Base-by-base conservation (phyloP, 2,329 filamentous ascomycete species). In the Setomelanomma holmii region DNA sequence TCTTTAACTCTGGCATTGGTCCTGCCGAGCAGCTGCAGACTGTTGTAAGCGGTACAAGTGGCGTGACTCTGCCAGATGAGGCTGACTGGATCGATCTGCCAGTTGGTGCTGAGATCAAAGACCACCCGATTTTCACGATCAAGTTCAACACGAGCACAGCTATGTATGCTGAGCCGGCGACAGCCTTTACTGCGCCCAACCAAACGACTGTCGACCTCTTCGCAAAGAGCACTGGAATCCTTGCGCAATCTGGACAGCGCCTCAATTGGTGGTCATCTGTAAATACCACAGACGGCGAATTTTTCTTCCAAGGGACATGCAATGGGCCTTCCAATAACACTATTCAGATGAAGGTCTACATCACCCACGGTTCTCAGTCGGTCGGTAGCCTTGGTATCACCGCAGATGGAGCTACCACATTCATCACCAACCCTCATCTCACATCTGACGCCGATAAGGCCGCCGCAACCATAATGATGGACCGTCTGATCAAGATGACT, bases 1-100 rank as follows among this genome's bases (percentile, higher is more conserved):
- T 91, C 1, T 79, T 89, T 72, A 81, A 86, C 66, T 87, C 84
- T 74, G 86, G 88, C 58, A 90, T 89, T 57, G 89, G 87, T 1
- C 86, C 86, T 7, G 65, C 69, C n/a, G 73, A 76, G 40, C 76
- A 80, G 58, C 74, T 81, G 19, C 64, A 76, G 54, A 76, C 72
- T 10, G 79, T 81, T 20, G 69, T 75, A 45, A 75, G 74, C 42
- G 72, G 75, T 16, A 60, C 44, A 21, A 77, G 74, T 47, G 71
- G 76, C 20, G 59, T 69, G n/a, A 76, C 74, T 11, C 76, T 79
- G 48, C 75, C 79, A 20, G 63, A 67, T 3, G 65, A 76, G 46
- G 53, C 72, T 20, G 67, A 81, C 24, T 82, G 79, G 80, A 79
- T 82, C 55, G 69, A 79, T 51, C 74, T 82, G 8, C 79, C 80